Base-by-base conservation (phyloP, 2,329 filamentous ascomycete genomes). In the Domatiomyces catenatus region DNA sequence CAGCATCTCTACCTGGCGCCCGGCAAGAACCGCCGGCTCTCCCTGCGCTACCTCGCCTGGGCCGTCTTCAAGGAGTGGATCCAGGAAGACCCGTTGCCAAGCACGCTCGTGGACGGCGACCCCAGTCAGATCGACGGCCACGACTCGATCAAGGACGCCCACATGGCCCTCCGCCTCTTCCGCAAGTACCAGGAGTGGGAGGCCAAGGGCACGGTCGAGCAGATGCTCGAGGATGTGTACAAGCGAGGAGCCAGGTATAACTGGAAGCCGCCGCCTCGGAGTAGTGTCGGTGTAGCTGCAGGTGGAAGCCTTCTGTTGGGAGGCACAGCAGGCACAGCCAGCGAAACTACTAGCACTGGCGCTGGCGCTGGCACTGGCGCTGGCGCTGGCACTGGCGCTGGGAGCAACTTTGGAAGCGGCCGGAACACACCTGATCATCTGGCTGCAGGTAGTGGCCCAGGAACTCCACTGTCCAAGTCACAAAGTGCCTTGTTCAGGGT, bases 111-210 rank as follows among this genome's bases (percentile, higher is more conserved):
- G 15, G 32, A 39, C 10, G 32, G 32, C 32, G 58, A 57, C 28
- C 57, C 58, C 32, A 50, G 48, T 2, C 50, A 15, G 54, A 65
- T 59, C 39, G 67, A 71, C 45, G 70, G 70, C 5, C 93, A 98
- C 67, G 92, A 98, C 67, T 90, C 84, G 8, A 93, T 98, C 58
- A 92, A 96, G 66, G 92, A 98, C 65, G 89, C 92, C 0, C 77
- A 84, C 22, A 95, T 90, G 42, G 92, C 93, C 0, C 73, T 96
- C 42, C 86, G 87, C 63, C 73, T 98, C 7, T 98, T 79, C 76
- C 77, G 84, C 44, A 95, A 94, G 65, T 95, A 88, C 66, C 75
- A 86, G 56, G 89, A 96, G 68, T 96, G 86, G 61, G 74, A 83
- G 48, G 87, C 93, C 58, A 87, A 86, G 0, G 90, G 89, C 0